phyloP scores from a whole-genome alignment of 1,284 basidiomycete genomes.

The Cryptococcus hybrid region DNA sequence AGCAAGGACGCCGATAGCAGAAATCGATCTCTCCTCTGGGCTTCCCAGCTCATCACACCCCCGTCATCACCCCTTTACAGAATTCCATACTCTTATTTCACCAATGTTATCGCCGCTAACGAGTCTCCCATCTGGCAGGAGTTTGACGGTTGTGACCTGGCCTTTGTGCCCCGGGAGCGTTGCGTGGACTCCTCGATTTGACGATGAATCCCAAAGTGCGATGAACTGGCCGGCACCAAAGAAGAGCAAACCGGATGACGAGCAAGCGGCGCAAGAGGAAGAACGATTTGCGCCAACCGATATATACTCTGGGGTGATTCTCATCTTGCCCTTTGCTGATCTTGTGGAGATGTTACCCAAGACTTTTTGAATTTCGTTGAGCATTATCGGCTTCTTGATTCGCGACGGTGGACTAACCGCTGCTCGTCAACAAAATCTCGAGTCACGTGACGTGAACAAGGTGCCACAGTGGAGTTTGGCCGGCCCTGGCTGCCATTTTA shows the following conservation, averaged over 20 bases:
- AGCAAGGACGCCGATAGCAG: slow-evolving; percentile 55
- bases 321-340: slow-evolving; percentile 11
- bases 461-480: too few relatives aligned
- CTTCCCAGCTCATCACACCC: slow-evolving; percentile 1
- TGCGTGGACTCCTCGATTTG: slow-evolving; percentile 58
- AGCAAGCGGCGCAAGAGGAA: slow-evolving; percentile 60
- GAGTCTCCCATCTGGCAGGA: slow-evolving; percentile 53
- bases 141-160: slow-evolving; percentile 72
- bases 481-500: too few relatives aligned
- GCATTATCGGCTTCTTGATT: neutral
- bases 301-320: slow-evolving; percentile 60
- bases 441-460: too few relatives aligned
- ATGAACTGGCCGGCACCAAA: slow-evolving; percentile 76
- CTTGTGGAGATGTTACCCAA: neutral
- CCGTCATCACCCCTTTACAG: neutral
- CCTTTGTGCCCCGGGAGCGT: slow-evolving; percentile 74
- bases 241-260: slow-evolving; percentile 61
- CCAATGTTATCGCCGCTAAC: slow-evolving; percentile 75
- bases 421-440: too few relatives aligned
- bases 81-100: slow-evolving; percentile 47
- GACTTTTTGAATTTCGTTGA: neutral
- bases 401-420: neutral
- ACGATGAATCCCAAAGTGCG: slow-evolving; percentile 69
- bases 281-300: slow-evolving; percentile 75
- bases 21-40: slow-evolving; percentile 9